Evolutionary conservation across 2,329 filamentous ascomycete genomes (phyloP).

Genomic region (Aureobasidium sp.): DNA sequence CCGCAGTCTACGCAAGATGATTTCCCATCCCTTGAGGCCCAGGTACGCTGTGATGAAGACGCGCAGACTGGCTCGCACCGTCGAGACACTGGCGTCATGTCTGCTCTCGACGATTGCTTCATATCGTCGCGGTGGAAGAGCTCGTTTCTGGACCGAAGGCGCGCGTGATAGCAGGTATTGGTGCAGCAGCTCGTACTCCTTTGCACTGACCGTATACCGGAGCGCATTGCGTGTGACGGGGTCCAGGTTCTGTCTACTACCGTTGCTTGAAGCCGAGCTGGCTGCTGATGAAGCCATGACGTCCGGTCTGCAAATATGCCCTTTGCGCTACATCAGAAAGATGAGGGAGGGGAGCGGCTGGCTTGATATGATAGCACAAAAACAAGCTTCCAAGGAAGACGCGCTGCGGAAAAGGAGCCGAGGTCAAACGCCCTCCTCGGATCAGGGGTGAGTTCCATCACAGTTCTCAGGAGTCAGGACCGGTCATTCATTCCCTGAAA

Average conservation of each 20-base stretch:
- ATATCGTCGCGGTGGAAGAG: constrained; percentile 45
- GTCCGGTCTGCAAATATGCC: not conserved
- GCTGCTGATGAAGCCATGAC: constrained; percentile 8
- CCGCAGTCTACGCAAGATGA: constrained; percentile 32
- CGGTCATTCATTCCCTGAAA: no score
- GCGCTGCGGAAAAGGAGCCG: constrained; percentile 3
- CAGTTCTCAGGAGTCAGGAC: no score
- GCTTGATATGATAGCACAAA: not conserved
- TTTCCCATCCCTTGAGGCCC: constrained; percentile 42
- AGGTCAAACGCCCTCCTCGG: no score
- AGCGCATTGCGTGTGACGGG: constrained; percentile 77
- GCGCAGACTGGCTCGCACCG: constrained; percentile 40
- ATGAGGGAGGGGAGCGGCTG: not conserved
- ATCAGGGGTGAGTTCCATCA: no score
- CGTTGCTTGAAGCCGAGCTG: constrained; percentile 1
- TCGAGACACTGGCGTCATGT: constrained; percentile 32
- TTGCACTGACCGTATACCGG: constrained; percentile 73
- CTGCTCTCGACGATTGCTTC: constrained; percentile 44
- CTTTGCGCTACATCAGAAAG: not conserved
- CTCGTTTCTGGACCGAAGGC: constrained; percentile 49
- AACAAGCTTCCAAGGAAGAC: constrained; percentile 2
- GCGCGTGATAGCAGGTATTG: constrained; percentile 74
- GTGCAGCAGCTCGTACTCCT: constrained; percentile 80
- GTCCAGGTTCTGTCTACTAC: constrained; percentile 39
- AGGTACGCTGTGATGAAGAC: constrained; percentile 38